phyloP scores from a whole-genome alignment of 2,329 filamentous ascomycete genomes.

The Trichoderma cornu-damae region DNA sequence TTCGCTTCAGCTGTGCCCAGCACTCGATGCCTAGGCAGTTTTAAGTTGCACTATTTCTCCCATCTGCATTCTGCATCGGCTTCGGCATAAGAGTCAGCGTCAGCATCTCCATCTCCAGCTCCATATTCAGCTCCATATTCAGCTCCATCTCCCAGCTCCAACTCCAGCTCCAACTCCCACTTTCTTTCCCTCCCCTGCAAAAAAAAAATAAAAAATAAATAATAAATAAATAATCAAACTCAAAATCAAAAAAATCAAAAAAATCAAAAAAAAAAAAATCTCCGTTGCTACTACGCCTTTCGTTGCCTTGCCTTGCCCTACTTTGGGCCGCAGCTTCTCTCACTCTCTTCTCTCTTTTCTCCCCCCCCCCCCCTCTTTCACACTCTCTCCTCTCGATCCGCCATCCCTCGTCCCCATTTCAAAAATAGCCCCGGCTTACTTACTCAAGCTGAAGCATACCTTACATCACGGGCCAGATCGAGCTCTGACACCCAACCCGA shows the following conservation, averaged over 20 bases:
- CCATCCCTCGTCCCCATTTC: neutral
- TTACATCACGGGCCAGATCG: neutral
- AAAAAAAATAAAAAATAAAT: no score
- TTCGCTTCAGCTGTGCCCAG: constrained; percentile 3
- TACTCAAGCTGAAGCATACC: neutral
- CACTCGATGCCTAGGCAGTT: neutral
- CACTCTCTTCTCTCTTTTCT: neutral
- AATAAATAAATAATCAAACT: no score
- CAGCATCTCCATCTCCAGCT: neutral
- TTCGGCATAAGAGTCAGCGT: no score
- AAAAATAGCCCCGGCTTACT: neutral
- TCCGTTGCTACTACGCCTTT: no score
- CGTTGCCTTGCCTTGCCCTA: no score
- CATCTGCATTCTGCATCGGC: constrained; percentile 5
- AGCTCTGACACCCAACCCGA: neutral
- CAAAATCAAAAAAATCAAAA: no score
- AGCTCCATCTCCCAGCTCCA: no score
- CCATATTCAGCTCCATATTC: no score
- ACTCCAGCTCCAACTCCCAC: neutral
- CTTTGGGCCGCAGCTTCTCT: no score
- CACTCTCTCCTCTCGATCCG: neutral
- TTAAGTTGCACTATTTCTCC: neutral
- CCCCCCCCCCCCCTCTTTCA: neutral
- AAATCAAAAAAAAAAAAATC: no score
- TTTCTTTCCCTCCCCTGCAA: no score